Evolutionary conservation across 208 protist genomes (phyloP).

Genomic region (Trypanosoma boissoni): DNA sequence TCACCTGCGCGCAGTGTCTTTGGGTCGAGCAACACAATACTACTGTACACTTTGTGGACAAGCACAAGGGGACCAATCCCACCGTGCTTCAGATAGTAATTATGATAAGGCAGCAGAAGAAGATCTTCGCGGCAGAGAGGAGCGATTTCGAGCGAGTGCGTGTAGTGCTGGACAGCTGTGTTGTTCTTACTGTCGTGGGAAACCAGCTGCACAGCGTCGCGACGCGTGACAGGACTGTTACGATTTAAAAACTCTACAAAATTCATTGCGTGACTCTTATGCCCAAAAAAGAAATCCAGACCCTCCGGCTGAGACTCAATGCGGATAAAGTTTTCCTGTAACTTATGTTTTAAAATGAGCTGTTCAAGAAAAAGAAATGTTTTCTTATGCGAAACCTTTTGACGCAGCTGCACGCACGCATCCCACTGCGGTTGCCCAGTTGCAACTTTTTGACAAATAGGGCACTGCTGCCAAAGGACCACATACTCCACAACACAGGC

Average conservation of each 20-base stretch:
- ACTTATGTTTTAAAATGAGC: slow-evolving; percentile 97
- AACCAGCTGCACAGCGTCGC: slow-evolving; percentile 96
- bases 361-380: slow-evolving; percentile 99
- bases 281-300: slow-evolving; percentile 98
- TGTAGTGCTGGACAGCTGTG: slow-evolving; percentile 97
- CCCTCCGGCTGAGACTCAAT: slow-evolving; percentile 96
- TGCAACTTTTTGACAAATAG: slow-evolving; percentile 94
- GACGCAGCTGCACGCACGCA: slow-evolving; percentile 97
- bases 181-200: slow-evolving; percentile 98
- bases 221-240: slow-evolving; percentile 89
- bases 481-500: slow-evolving; percentile 97
- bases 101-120: slow-evolving; percentile 89
- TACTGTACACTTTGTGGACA: slow-evolving; percentile 92
- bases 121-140: slow-evolving; percentile 97
- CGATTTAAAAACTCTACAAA: slow-evolving; percentile 96
- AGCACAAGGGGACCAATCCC: slow-evolving; percentile 93
- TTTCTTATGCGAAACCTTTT: slow-evolving; percentile 98
- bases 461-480: slow-evolving; percentile 96
- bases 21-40: slow-evolving; percentile 96
- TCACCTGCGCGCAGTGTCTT: slow-evolving; percentile 92
- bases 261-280: slow-evolving; percentile 94
- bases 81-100: slow-evolving; percentile 81
- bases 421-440: slow-evolving; percentile 98
- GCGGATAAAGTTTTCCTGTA: slow-evolving; percentile 94
- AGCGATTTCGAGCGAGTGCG: slow-evolving; percentile 97